These are phyloP conservation scores for Arachis hypogaea DNA, from an alignment of 306 rosid genomes.

Conservation along the genomic window DNA sequence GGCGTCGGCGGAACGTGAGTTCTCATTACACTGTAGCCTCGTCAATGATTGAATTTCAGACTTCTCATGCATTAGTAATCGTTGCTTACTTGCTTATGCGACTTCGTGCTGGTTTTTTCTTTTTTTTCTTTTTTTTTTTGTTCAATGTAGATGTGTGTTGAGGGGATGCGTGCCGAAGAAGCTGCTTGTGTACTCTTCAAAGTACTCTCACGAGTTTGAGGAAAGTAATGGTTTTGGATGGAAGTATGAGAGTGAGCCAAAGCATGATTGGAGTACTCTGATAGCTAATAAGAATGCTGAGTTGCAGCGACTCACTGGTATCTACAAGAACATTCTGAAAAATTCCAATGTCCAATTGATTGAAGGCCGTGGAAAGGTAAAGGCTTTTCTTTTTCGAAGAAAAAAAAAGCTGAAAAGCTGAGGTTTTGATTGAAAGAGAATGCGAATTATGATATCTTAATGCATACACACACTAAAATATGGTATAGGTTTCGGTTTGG, in stretches of 20 bases:
- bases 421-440: not conserved
- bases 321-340: slow-evolving; percentile 74
- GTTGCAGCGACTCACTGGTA: slow-evolving; percentile 88
- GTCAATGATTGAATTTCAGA: not conserved
- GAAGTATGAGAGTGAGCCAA: slow-evolving; percentile 83
- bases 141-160: slow-evolving; percentile 74
- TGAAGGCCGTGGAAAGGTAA: slow-evolving; percentile 97
- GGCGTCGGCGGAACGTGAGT: slow-evolving; percentile 98
- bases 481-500: slow-evolving; percentile 3
- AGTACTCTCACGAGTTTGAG: slow-evolving; percentile 89
- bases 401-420: not conserved
- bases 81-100: no score
- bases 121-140: not conserved
- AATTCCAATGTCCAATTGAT: slow-evolving; percentile 71
- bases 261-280: slow-evolving; percentile 92
- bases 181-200: slow-evolving; percentile 77
- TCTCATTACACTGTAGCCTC: slow-evolving; percentile 1
- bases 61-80: slow-evolving; percentile 1
- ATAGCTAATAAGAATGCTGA: slow-evolving; percentile 96
- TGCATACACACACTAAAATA: not conserved
- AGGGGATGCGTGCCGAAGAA: slow-evolving; percentile 99
- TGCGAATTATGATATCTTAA: not conserved
- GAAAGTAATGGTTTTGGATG: slow-evolving; percentile 96
- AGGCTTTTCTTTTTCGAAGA: not conserved
- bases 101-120: not conserved